Base-by-base conservation (phyloP, 306 rosid species). In the Cicer chorassanicum region DNA sequence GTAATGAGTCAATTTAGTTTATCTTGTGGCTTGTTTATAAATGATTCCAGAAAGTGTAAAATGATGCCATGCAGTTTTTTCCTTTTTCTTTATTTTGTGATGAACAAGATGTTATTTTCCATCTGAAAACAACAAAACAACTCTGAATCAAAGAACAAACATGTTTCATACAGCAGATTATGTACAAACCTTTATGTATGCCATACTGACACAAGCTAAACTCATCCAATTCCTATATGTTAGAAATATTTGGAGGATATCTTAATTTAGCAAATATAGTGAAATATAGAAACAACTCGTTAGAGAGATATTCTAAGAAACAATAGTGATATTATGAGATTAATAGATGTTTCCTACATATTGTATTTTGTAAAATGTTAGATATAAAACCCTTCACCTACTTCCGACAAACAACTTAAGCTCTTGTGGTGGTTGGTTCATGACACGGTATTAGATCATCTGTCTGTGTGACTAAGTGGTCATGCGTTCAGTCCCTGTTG, bases 311-410 rank as follows among this genome's bases (percentile, higher is more conserved):
- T 69, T 68, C 45, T 49, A 14, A 24, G 24, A 60, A 9, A 36
- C 60, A 12, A 13, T 53, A 9, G 7, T 36, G 36, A 50, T 7
- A 6, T 9, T 10, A 53, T 18, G 12, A 6, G 44, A 24, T 11
- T 57, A 24, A 5, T 24, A 6, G 34, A 39, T 11, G 0, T 40
- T 39, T 41, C 53, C 3, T 54, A 8, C 3, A 19, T 71, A 55
- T 71, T 54, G 39, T 19, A 54, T 71, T 41, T 55, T 70, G 48
- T 16, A 70, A 51, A 56, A 16, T 70, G 59, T 51, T 36, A 45
- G 18, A 70, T 46, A 29, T 39, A 51, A 15, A 51, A 39, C 63
- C 42, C 15, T 55, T 71, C 41, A 19, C 15, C 15, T 54, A 2
- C 18, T 70, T 9, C 39, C 53, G 3, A 13, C 65, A 60, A 38